Percentiles rank a stretch among this genome's conserved stretches.
Conservation (phyloP, 2,329 filamentous ascomycete genomes). For the Aspergillus proliferans region DNA sequence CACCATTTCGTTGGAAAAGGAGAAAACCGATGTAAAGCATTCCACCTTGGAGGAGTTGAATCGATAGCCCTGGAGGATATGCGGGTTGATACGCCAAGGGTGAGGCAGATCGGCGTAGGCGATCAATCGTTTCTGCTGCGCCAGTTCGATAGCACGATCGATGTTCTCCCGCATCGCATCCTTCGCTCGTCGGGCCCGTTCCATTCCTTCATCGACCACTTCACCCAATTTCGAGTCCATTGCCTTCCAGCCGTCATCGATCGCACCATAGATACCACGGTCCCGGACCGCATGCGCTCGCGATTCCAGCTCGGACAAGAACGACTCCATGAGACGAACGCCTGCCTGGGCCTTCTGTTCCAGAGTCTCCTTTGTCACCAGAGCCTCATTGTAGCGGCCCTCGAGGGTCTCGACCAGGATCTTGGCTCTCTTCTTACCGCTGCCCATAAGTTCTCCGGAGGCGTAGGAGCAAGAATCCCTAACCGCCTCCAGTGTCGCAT, state of each 20-base stretch:
- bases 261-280: constrained; percentile 67
- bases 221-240: constrained; percentile 73
- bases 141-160: constrained; percentile 66
- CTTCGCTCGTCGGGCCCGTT: constrained; percentile 74
- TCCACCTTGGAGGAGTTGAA: constrained; percentile 89
- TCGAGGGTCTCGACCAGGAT: constrained; percentile 92
- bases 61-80: constrained; percentile 86
- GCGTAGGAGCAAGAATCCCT: constrained; percentile 82
- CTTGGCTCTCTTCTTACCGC: constrained; percentile 73
- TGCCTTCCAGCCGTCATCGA: constrained; percentile 72
- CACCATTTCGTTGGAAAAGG: constrained; percentile 83
- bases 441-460: constrained; percentile 82
- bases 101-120: constrained; percentile 82
- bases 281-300: constrained; percentile 74
- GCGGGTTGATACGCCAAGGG: constrained; percentile 91
- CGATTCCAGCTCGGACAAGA: constrained; percentile 78
- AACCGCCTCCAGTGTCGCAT: constrained; percentile 78
- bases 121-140: constrained; percentile 75
- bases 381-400: constrained; percentile 74
- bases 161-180: constrained; percentile 79
- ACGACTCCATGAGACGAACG: constrained; percentile 76
- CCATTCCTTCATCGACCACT: constrained; percentile 74
- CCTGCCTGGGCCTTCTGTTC: constrained; percentile 88
- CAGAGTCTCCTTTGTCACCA: constrained; percentile 76
- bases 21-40: constrained; percentile 76